Conservation (phyloP, 257 asterid species). For the Penstemon barbatus region DNA sequence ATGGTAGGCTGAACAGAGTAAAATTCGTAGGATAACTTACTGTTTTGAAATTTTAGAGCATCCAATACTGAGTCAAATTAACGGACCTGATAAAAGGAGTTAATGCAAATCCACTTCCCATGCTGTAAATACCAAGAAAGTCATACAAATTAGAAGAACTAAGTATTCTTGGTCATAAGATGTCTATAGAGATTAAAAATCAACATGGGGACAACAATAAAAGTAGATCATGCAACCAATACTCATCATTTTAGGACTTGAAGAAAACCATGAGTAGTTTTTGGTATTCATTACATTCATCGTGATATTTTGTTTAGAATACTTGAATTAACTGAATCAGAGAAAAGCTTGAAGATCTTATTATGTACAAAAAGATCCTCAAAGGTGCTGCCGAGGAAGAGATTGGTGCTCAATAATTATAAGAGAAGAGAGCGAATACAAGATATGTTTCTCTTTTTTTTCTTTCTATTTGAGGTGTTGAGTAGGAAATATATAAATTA, state of each 20-base stretch:
- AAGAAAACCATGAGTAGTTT: conserved; percentile 1
- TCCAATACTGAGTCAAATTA: conserved; percentile 19
- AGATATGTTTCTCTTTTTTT: conserved; percentile 1
- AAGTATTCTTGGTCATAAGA: conserved; percentile 7
- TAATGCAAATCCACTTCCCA: conserved; percentile 56
- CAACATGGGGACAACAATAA: not conserved
- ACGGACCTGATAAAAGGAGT: conserved; percentile 79
- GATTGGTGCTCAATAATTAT: conserved; percentile 8
- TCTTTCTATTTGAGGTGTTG: conserved; percentile 6
- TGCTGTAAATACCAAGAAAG: conserved; percentile 47
- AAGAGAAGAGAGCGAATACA: conserved; percentile 3
- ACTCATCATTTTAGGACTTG: not conserved
- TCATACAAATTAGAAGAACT: conserved; percentile 19
- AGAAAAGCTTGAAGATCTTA: conserved; percentile 6
- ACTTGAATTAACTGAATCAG: conserved; percentile 21
- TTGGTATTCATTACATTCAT: conserved; percentile 4
- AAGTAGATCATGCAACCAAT: conserved; percentile 1
- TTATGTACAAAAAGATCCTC: not conserved
- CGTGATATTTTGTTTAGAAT: conserved; percentile 1
- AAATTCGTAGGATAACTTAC: conserved; percentile 23
- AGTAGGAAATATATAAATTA: not conserved
- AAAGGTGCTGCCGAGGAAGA: not conserved
- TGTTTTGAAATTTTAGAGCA: conserved; percentile 25
- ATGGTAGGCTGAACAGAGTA: conserved; percentile 33
- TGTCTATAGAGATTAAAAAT: not conserved